Percentiles rank a stretch among this genome's conserved stretches.
These are phyloP conservation scores for Solanum phureja DNA, from an alignment of 257 asterid genomes.

Conservation along the genomic window DNA sequence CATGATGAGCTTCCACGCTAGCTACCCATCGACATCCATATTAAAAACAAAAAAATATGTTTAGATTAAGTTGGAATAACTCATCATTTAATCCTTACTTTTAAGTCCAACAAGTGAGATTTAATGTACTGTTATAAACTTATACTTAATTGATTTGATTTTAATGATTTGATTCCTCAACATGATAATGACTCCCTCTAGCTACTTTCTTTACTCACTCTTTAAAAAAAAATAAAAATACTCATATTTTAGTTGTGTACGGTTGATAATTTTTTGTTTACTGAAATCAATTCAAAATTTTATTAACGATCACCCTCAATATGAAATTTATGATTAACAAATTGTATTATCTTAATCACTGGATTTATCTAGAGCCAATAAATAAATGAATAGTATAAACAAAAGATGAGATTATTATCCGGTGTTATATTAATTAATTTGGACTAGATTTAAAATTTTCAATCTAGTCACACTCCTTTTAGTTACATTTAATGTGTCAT, in stretches of 20 bases:
- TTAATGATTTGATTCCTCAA: not conserved
- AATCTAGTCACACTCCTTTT: not conserved
- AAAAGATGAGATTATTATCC: not conserved
- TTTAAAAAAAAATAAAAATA: not conserved
- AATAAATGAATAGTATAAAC: not conserved
- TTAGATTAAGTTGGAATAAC: constrained; percentile 6
- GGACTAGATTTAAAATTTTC: not conserved
- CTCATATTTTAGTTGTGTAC: not conserved
- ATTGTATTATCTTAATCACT: not conserved
- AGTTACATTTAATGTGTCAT: not conserved
- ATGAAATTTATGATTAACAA: not conserved
- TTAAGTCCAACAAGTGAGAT: not conserved
- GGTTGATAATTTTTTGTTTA: not conserved
- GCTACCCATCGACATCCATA: constrained; percentile 8
- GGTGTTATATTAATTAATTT: not conserved
- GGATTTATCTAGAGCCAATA: not conserved
- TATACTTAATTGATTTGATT: not conserved
- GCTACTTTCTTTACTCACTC: not conserved
- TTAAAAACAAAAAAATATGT: not conserved
- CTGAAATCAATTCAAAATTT: not conserved
- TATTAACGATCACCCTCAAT: not conserved
- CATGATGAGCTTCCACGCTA: constrained; percentile 37
- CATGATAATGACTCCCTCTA: not conserved
- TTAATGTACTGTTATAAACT: not conserved
- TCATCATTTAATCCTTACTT: constrained; percentile 7